phyloP scores from a whole-genome alignment of 352 stramenopile species.

The Phytophthora pseudosyringae region DNA sequence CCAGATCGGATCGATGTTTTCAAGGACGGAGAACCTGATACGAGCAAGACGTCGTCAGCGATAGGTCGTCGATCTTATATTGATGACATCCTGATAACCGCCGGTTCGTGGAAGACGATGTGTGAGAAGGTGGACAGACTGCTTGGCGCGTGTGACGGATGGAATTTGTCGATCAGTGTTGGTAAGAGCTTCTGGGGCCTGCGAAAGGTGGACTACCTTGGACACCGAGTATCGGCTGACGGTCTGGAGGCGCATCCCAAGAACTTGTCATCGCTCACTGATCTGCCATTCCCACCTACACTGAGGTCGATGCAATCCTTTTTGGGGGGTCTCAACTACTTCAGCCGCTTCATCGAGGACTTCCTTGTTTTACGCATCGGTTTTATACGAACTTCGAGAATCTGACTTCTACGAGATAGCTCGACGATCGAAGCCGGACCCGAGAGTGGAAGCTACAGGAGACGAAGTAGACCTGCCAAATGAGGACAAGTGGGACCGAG shows the following conservation, averaged over 20 bases:
- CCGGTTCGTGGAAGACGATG: background rate
- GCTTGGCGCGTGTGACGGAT: background rate
- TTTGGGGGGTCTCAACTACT: background rate
- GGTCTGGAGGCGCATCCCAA: slow-evolving; percentile 2
- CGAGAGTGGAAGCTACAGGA: too few species aligned
- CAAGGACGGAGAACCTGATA: too few species aligned
- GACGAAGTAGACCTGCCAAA: too few species aligned
- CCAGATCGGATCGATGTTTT: too few species aligned
- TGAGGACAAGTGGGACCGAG: background rate
- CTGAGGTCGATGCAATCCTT: background rate
- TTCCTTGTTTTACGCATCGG: too few species aligned
- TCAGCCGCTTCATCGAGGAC: background rate
- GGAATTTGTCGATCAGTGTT: slow-evolving; percentile 4
- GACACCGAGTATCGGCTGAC: background rate
- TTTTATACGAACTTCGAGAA: too few species aligned
- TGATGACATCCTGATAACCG: slow-evolving; percentile 1
- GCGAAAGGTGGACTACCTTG: too few species aligned
- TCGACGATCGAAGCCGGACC: too few species aligned
- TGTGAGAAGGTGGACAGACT: slow-evolving; percentile 1
- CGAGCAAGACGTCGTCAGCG: too few species aligned
- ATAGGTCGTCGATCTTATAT: background rate
- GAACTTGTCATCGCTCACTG: background rate
- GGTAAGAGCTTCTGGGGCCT: background rate
- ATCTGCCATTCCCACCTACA: background rate
- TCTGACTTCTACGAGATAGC: too few species aligned